A percentile compares a stretch with the other conserved stretches of the same genome.
phyloP scores from a whole-genome alignment of 106 monocot species.

The Dendrobium chrysotoxum region DNA sequence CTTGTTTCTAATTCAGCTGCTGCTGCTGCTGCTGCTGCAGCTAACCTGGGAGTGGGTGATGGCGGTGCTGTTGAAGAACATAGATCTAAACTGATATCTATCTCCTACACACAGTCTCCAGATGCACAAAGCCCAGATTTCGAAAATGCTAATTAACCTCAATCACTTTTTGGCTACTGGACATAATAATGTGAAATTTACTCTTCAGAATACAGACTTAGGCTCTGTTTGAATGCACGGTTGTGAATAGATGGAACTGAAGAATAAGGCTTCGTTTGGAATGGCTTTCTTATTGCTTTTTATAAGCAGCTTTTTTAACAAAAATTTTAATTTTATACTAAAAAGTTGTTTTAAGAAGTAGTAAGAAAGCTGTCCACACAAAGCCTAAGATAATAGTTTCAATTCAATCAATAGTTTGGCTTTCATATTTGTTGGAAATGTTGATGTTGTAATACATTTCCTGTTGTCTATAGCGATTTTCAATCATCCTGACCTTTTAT shows the following conservation, averaged over 20 bases:
- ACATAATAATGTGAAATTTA: neutral
- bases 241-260: neutral
- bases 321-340: too few species aligned
- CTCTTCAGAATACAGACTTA: neutral
- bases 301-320: too few species aligned
- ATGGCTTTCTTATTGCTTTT: too few species aligned
- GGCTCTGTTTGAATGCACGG: neutral
- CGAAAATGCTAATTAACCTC: neutral
- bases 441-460: neutral
- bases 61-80: conserved; percentile 13
- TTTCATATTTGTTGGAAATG: neutral
- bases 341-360: too few species aligned
- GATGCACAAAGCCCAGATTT: neutral
- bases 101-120: conserved; percentile 18
- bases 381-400: too few species aligned
- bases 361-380: too few species aligned
- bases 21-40: too few species aligned
- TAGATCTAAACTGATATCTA: conserved; percentile 27
- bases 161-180: neutral
- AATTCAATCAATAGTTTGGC: too few species aligned
- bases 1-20: neutral
- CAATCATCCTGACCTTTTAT: neutral
- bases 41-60: neutral
- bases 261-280: too few species aligned
- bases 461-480: neutral